Evolutionary conservation across 768 basidiomycete species (phyloP), one percentile per base, ranked within the genome.

Genomic region (Kwoniella sp.): DNA sequence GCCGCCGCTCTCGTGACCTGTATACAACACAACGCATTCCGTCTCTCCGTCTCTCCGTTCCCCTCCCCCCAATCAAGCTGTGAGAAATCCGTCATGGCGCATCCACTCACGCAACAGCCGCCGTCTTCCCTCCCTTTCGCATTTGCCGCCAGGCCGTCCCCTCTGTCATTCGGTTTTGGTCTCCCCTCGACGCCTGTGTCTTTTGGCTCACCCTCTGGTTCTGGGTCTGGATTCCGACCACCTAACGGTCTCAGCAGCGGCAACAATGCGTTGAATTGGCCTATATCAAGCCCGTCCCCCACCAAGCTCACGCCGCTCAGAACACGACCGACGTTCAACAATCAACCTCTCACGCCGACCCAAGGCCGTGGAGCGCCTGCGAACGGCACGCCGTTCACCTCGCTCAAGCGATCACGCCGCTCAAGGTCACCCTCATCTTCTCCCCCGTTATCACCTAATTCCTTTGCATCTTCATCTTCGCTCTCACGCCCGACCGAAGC

Each of bases 101-200:
- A 73, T 54, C 75, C 75, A 17, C 61, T 74, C 25, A 73, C 73
- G 55, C 73, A 74, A 63, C 75, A 77, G 30, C 75, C 75, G 3
- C 68, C 73, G 29, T 77, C 75, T 20, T 68, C 75, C 22, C 59
- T 77, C 0, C 63, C 66, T 22, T 77, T 77, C 52, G 51, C 62
- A 31, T 70, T 70, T 25, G 75, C 73, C 31, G 58, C 71, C 23
- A 73, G 72, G 2, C 67, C 73, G 8, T 74, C 75, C 15, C 67
- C 71, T 22, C 66, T 77, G 4, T 64, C 65, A 7, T 77, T 77
- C 52, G 75, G 73, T 2, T 77, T 77, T 50, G 73, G 69, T 23
- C 57, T 48, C 13, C 65, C 72, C 4, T 61, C 67, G 15, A 34
- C 70, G 4, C 59, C 62, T n/a, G 34, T 28, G 22, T 28, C 30